Conservation (phyloP, 176 grass and related monocot species). For the Triticum timopheevii region DNA sequence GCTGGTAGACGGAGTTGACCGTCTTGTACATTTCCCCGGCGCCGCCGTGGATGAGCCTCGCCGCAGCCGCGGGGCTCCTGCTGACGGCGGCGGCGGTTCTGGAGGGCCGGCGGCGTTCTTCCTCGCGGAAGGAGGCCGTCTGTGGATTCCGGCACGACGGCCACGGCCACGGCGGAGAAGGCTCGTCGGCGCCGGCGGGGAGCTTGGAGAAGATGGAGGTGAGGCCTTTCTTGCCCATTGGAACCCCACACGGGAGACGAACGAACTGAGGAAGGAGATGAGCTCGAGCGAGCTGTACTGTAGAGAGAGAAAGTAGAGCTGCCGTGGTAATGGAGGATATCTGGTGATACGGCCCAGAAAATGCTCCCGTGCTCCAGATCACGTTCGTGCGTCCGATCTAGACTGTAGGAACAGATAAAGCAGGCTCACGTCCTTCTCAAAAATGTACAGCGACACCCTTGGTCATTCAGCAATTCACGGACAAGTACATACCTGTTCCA, state of each 20-base stretch:
- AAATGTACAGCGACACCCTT: too few relatives aligned
- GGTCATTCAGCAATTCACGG: too few relatives aligned
- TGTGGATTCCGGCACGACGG: constrained; percentile 52
- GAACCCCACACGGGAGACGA: background rate
- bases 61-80: background rate
- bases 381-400: too few relatives aligned
- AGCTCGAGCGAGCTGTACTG: background rate
- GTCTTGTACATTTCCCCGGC: constrained; percentile 35
- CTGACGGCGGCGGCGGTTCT: background rate
- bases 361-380: too few relatives aligned
- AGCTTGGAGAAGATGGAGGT: constrained; percentile 63
- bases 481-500: too few relatives aligned
- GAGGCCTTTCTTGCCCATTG: constrained; percentile 60
- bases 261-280: background rate
- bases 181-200: background rate
- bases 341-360: too few relatives aligned
- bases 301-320: constrained; percentile 23
- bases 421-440: too few relatives aligned
- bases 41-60: background rate
- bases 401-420: too few relatives aligned
- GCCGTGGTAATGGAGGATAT: background rate
- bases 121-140: constrained; percentile 68
- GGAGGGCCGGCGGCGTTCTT: background rate
- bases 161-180: constrained; percentile 53
- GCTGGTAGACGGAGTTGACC: constrained; percentile 47